phyloP scores from a whole-genome alignment of 768 basidiomycete species.

The Amanita phalloides region DNA sequence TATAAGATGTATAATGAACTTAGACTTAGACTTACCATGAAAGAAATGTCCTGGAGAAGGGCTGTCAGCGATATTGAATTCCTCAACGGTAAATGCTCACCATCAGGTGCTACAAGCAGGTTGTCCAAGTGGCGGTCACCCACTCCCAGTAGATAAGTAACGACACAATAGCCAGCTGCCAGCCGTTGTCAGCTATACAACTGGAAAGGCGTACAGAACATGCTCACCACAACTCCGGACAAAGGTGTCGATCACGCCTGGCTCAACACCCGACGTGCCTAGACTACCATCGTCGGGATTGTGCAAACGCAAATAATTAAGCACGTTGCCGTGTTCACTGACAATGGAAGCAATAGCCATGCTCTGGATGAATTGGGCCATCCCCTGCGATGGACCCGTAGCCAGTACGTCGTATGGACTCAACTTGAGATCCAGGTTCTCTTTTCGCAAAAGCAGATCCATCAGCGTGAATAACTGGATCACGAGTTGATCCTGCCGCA shows the following conservation, averaged over 20 bases:
- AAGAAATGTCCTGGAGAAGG: constrained; percentile 74
- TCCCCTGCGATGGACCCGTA: constrained; percentile 85
- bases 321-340: constrained; percentile 78
- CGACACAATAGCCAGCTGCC: constrained; percentile 95
- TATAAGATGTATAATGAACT: constrained; percentile 7
- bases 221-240: constrained; percentile 87
- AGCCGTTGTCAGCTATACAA: constrained; percentile 3
- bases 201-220: not conserved
- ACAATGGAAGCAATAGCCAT: constrained; percentile 94
- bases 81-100: constrained; percentile 23
- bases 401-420: constrained; percentile 91
- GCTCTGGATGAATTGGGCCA: constrained; percentile 94
- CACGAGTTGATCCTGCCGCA: constrained; percentile 97
- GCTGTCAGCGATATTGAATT: not conserved
- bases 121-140: constrained; percentile 98
- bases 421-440: constrained; percentile 88
- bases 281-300: constrained; percentile 93
- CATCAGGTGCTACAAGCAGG: constrained; percentile 84
- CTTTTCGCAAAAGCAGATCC: constrained; percentile 88
- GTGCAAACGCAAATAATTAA: constrained; percentile 79
- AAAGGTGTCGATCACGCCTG: constrained; percentile 90
- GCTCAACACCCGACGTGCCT: constrained; percentile 92
- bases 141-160: constrained; percentile 92
- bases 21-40: constrained; percentile 49
- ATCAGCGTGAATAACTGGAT: constrained; percentile 98